Evolutionary conservation across 2,329 filamentous ascomycete genomes (phyloP), one percentile per base, ranked within the genome.

Genomic region (Ramularia endophylla): DNA sequence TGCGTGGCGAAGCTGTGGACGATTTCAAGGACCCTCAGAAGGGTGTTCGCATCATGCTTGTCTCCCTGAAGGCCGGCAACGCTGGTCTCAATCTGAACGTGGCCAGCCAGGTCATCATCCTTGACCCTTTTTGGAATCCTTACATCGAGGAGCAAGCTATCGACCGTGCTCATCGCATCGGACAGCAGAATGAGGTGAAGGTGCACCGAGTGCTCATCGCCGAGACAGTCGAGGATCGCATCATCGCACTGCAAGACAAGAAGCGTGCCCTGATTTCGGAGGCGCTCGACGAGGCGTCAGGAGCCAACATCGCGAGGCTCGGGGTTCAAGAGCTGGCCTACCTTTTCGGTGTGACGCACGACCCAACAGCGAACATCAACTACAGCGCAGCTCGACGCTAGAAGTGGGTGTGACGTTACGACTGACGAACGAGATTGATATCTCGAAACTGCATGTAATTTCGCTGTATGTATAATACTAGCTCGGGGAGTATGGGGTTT

Each of bases 61-160:
- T 89, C 2, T 88, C 83, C 1, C 70, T 90, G 36, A 87, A 86
- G 55, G 85, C 86, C 1, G 86, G 86, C 25, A 90, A 90, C 54
- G 81, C 88, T 0, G 89, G 89, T 1, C 75, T 95, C 33, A 95
- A 95, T 57, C 73, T 95, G 16, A 86, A 84, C 28, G 78, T 80
- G 13, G 89, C 88, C 0, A 87, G 81, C 1, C 83, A 87, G 49
- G 86, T 95, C 52, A 87, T 95, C 62, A 85, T 95, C 50, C 80
- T 94, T 58, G 88, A 95, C 59, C 88, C 88, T 0, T 94, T 94
- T 67, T 95, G 87, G 87, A 95, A 95, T 50, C 89, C 88, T 0
- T 94, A 84, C 59, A 84, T 94, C 36, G 89, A 95, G 65, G 87
- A 88, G 64, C 89, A 95, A 65, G 89, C 89, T 3, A 82, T 95